Evolutionary conservation across 805 yeast species (phyloP), one percentile per base, ranked within the genome.

Genomic region (Teunomyces funiuensis): DNA sequence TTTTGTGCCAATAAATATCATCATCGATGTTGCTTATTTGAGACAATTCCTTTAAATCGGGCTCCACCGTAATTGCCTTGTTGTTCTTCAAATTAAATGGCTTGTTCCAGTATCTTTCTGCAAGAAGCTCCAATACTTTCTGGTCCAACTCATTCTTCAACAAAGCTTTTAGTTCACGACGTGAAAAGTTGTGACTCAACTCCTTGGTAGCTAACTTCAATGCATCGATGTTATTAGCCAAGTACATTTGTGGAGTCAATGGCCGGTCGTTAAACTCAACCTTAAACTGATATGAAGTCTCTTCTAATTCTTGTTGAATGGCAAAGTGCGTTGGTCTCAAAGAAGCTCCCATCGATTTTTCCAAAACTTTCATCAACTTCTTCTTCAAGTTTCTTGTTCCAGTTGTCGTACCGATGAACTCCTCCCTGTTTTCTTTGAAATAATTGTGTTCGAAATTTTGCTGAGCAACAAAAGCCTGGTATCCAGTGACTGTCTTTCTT

Each of bases 181-280:
- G 76, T 3, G 95, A 88, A 55, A 91, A 88, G 43, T 77, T 77
- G 46, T 82, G 83, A 52, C 90, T 83, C 51, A 95, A 77, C 47
- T 91, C 97, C 60, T 93, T 91, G 44, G 91, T 82, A 0, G 88
- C 83, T 28, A 85, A 72, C 61, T 93, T 93, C 56, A 95, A 73
- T 37, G 85, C 69, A 61, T 93, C 99, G 25, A 93, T 79, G 42
- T 93, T 88, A 57, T 87, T 91, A 16, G 97, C 96, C 52, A 93
- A 73, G 58, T 93, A 93, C 44, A 95, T 88, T 55, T 89, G 93
- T 11, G 98, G 96, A 0, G 99, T 93, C 48, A 93, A 72, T 26
- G 85, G 87, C 40, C 97, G 79, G 63, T 93, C 99, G 58, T 93
- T 93, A 65, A 89, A 93, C 62, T 93, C 97, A 17, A 93, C 99